Evolutionary conservation across 345 rosid species (phyloP).

Genomic region (Eucalyptus lansdowneana): DNA sequence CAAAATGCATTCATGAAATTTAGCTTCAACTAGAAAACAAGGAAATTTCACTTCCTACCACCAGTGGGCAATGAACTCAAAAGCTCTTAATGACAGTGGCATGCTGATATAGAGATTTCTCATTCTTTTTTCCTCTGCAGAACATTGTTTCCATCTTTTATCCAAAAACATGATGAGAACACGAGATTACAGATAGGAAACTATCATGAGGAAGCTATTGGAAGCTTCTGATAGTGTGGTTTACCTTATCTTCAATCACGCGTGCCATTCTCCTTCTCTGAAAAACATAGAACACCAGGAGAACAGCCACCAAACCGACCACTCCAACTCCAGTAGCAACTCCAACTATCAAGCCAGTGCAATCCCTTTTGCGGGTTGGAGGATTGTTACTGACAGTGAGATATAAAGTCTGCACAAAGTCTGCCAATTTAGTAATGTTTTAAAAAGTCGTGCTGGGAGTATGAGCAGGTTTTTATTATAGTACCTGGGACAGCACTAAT

Average conservation of each 20-base stretch:
- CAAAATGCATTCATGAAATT: background rate
- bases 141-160: background rate
- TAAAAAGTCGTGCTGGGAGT: too few relatives aligned
- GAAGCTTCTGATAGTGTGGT: background rate
- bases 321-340: conserved; percentile 31
- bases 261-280: conserved; percentile 16
- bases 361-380: conserved; percentile 19
- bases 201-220: background rate
- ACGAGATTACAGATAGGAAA: background rate
- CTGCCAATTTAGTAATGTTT: background rate
- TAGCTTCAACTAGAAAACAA: background rate
- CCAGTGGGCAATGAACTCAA: background rate
- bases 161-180: background rate
- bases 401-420: conserved; percentile 41
- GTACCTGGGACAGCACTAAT: too few relatives aligned
- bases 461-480: too few relatives aligned
- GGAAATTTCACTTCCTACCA: background rate
- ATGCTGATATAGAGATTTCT: background rate
- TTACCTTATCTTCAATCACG: conserved; percentile 42
- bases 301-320: conserved; percentile 11
- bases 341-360: conserved; percentile 41
- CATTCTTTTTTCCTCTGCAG: background rate
- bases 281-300: conserved; percentile 14
- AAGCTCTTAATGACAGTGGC: background rate
- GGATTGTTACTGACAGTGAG: conserved; percentile 44